phyloP scores from a whole-genome alignment of 2,329 filamentous ascomycete genomes.

The Trichophyton rubrum region DNA sequence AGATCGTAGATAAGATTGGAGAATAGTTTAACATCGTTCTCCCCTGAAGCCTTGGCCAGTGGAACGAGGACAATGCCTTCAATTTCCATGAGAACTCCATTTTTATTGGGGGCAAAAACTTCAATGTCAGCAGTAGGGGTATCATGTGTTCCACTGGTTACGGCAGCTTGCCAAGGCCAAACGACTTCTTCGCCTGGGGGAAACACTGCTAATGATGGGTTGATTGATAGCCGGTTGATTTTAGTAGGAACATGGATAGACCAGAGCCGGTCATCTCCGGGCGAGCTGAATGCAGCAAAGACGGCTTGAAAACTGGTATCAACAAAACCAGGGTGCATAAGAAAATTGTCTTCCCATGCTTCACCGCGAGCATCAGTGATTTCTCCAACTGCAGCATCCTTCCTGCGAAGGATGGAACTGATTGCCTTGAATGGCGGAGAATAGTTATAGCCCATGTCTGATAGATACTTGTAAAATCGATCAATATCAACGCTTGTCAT shows the following conservation, averaged over 20 bases:
- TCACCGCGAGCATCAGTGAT: neutral
- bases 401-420: neutral
- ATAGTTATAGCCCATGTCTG: conserved; percentile 17
- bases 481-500: conserved; percentile 6
- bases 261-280: conserved; percentile 14
- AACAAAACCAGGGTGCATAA: conserved; percentile 15
- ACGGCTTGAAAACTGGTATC: conserved; percentile 15
- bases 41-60: neutral
- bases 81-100: neutral
- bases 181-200: neutral
- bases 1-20: neutral
- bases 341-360: neutral
- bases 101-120: neutral
- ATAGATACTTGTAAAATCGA: conserved; percentile 15
- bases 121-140: neutral
- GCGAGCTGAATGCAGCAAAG: conserved; percentile 12
- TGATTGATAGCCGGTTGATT: conserved; percentile 1
- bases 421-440: conserved; percentile 13
- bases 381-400: neutral
- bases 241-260: conserved; percentile 13
- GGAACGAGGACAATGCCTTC: neutral
- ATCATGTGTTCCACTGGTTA: neutral
- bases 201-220: neutral
- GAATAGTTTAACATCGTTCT: neutral
- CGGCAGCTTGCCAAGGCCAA: neutral